These are phyloP conservation scores for Fusarium longipes DNA, from an alignment of 2,329 filamentous ascomycete genomes.

Conservation along the genomic window DNA sequence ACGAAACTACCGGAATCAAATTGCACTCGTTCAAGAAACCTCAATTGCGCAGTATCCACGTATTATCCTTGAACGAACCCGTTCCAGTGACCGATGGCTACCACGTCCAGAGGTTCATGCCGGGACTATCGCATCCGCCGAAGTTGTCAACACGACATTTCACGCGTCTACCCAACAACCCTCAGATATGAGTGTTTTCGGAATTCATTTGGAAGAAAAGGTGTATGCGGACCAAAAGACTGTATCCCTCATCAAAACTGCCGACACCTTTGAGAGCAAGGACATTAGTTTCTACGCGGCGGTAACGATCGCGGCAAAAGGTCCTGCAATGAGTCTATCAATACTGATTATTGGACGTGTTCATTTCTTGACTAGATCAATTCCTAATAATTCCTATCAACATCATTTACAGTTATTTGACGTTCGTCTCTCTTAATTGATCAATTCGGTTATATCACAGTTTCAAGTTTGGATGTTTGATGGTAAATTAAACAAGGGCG, in stretches of 20 bases:
- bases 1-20: neutral
- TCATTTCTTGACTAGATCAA: neutral
- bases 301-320: neutral
- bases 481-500: neutral
- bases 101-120: neutral
- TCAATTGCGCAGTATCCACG: neutral
- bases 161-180: neutral
- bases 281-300: neutral
- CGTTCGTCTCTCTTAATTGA: neutral
- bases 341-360: neutral
- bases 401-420: neutral
- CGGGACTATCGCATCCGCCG: neutral
- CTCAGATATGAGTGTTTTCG: neutral
- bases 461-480: accelerated
- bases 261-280: neutral
- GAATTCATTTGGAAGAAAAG: neutral
- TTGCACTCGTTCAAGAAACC: neutral
- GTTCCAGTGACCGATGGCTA: neutral
- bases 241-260: neutral
- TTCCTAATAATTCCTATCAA: neutral
- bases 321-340: neutral
- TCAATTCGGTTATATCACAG: neutral
- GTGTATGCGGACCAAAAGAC: neutral
- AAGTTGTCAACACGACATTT: neutral
- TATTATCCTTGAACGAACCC: neutral